Evolutionary conservation across 2,329 filamentous ascomycete species (phyloP), one percentile per base, ranked within the genome.

Genomic region (Sclerotiophoma versabilis): DNA sequence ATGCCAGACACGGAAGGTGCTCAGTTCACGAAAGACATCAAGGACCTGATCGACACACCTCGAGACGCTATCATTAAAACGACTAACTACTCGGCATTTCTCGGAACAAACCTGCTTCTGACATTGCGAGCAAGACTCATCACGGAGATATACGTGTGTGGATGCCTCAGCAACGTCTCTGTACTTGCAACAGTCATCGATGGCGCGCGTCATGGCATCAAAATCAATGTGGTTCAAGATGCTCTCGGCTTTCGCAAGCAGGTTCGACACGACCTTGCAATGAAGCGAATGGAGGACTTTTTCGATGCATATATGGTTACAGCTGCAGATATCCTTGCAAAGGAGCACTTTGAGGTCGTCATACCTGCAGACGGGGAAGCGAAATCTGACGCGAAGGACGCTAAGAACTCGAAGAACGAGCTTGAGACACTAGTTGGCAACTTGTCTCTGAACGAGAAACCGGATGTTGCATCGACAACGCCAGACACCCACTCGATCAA

Each of bases 161-260:
- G 95, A 19, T 89, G 90, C 37, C 83, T 96, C 42, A 91, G 89
- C 36, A 97, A 98, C 67, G 80, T 96, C 29, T 93, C 92, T 26
- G 87, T 98, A 39, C 92, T 95, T 70, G 93, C 95, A 7, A 97
- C 93, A 1, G 92, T 92, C 3, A 82, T 96, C 59, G 95, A 97
- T 69, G 95, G 93, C 10, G 93, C 91, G 1, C 85, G 89, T 17
- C 90, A 97, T 73, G 95, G 93, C 4, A 87, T 96, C 67, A 82
- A 86, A n/a, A 91, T 97, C 67, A 95, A 90, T 5, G 80, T 98
- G 11, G 80, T 98, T 32, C 88, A 95, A 46, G 92, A 98, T 72
- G 97, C 93, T 73, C 86, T 96, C 49, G 93, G 92, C 10, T 96
- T 88, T 68, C 86, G 91, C 39, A 87, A 81, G 63, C 84, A 87